phyloP scores from a whole-genome alignment of 2,329 filamentous ascomycete species.

The Fusarium anguioides region DNA sequence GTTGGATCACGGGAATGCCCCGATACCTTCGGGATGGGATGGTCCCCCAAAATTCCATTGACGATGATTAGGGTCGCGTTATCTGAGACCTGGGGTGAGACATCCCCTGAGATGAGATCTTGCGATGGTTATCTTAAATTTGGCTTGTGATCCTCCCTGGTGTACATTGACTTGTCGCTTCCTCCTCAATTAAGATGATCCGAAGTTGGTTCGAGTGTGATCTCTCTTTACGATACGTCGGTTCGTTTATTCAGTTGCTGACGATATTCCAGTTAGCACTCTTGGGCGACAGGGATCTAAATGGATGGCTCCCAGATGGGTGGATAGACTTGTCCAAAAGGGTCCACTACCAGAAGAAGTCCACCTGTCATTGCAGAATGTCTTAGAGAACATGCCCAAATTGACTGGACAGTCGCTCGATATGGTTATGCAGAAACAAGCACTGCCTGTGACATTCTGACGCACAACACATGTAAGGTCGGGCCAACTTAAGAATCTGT shows the following conservation, averaged over 20 bases:
- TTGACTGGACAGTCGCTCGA: not conserved
- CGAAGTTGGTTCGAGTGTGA: not conserved
- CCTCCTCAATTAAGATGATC: not conserved
- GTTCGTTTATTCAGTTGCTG: conserved; percentile 26
- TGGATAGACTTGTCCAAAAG: conserved; percentile 15
- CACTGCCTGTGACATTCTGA: not conserved
- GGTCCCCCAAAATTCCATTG: conserved; percentile 6
- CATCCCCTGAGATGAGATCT: conserved; percentile 17
- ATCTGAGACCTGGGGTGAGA: conserved; percentile 8
- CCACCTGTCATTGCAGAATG: conserved; percentile 9
- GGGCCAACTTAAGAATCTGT: not conserved
- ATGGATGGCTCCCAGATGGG: conserved; percentile 26
- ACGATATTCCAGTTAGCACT: conserved; percentile 17
- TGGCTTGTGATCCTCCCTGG: not conserved
- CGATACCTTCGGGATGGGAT: conserved; percentile 5
- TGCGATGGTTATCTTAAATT: not conserved
- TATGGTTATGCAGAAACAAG: not conserved
- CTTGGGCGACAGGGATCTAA: conserved; percentile 25
- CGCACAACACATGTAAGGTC: not conserved
- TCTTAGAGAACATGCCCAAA: conserved; percentile 3
- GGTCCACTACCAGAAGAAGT: conserved; percentile 13
- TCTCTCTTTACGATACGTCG: not conserved
- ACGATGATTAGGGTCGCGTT: not conserved
- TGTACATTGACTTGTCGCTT: not conserved
- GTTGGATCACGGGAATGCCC: conserved; percentile 1